A percentile compares a stretch with the other conserved stretches of the same genome.
These are phyloP conservation scores for Termitomyces heimii DNA, from an alignment of 768 basidiomycete genomes.

Conservation along the genomic window DNA sequence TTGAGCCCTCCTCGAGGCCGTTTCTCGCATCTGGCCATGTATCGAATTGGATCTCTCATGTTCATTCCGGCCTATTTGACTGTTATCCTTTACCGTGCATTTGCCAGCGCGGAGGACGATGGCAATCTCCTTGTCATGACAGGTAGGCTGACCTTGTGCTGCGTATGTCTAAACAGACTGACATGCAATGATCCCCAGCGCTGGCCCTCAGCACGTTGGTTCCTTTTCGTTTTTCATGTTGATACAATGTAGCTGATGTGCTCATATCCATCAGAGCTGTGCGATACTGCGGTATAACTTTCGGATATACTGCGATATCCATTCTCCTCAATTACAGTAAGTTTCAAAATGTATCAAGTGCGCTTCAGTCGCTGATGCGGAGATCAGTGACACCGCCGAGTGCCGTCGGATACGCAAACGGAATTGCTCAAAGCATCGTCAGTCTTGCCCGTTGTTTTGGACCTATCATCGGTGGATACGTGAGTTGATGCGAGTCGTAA, in stretches of 20 bases:
- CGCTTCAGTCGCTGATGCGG: constrained; percentile 5
- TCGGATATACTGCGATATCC: constrained; percentile 86
- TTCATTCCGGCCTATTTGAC: constrained; percentile 90
- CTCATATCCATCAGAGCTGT: constrained; percentile 50
- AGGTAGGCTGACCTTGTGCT: constrained; percentile 37
- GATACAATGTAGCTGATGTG: neutral
- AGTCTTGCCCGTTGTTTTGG: constrained; percentile 90
- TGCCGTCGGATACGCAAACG: constrained; percentile 89
- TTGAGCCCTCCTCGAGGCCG: constrained; percentile 72
- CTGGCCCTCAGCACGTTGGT: constrained; percentile 79
- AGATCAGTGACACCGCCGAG: constrained; percentile 81
- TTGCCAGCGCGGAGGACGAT: constrained; percentile 65
- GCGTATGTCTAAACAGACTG: constrained; percentile 6
- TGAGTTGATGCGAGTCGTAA: constrained; percentile 27
- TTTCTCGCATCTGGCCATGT: constrained; percentile 85
- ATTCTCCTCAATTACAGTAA: constrained; percentile 83
- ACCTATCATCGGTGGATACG: constrained; percentile 80
- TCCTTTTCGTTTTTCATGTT: neutral
- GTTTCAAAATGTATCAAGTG: constrained; percentile 7
- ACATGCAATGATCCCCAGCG: constrained; percentile 31
- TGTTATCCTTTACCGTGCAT: constrained; percentile 65
- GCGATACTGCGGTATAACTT: constrained; percentile 83
- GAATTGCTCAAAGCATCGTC: constrained; percentile 92
- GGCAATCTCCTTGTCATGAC: constrained; percentile 80
- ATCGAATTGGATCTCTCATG: constrained; percentile 77